A percentile compares a stretch with the other conserved stretches of the same genome.
phyloP scores from a whole-genome alignment of 768 basidiomycete species.

The Scleroderma bovista region DNA sequence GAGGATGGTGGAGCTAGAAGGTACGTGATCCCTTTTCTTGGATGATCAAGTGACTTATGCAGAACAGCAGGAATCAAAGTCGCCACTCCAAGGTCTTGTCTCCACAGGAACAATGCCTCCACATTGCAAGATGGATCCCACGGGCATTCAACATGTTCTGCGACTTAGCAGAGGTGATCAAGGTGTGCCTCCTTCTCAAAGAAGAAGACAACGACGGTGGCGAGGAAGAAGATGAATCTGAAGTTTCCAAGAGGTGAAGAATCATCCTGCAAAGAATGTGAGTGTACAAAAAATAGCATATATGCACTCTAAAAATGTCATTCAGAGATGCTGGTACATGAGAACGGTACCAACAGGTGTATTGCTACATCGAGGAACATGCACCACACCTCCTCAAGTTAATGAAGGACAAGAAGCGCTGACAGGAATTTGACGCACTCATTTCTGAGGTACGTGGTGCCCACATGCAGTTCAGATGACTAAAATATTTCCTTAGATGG shows the following conservation, averaged over 20 bases:
- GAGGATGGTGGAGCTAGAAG: neutral
- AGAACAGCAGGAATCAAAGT: no score
- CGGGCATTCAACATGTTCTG: slow-evolving; percentile 3
- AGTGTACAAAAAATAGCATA: neutral
- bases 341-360: neutral
- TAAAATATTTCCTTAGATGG: neutral
- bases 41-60: no score
- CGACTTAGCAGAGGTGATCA: neutral
- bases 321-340: neutral
- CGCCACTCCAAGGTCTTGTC: neutral
- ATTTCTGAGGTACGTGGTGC: neutral
- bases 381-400: neutral
- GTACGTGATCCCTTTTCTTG: neutral
- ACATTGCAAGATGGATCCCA: slow-evolving; percentile 4
- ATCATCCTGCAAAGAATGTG: neutral
- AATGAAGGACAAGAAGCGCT: neutral
- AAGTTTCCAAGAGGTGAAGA: neutral
- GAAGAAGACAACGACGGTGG: neutral
- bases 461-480: neutral
- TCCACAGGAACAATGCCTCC: neutral
- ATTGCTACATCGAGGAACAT: neutral
- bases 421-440: neutral
- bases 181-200: slow-evolving; percentile 1
- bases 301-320: neutral
- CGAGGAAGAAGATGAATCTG: neutral